Base-by-base conservation (phyloP, 495 filamentous ascomycete species). In the Barbatosphaeria neglecta region DNA sequence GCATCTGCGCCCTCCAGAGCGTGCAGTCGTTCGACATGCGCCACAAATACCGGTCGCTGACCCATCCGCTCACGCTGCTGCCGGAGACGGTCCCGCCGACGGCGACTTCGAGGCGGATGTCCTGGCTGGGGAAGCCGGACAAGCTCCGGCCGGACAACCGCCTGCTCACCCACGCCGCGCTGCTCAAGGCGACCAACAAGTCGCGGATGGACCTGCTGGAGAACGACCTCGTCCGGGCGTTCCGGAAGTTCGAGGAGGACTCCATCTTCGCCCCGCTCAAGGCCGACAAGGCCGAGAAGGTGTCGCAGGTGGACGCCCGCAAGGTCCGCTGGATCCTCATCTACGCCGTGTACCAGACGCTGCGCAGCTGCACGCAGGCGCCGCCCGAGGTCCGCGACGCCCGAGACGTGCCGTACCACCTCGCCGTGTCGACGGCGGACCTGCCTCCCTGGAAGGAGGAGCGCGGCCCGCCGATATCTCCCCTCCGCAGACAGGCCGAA, bases 251-350 rank as follows among this genome's bases (percentile, higher is more conserved):
- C 27, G 72, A 76, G 50, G 68, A 69, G 43, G 64, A 69, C 15
- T 59, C 62, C 6, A 44, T 64, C 35, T 60, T 64, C 38, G 58
- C 52, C 4, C 54, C 60, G 10, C 52, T 50, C 6, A 73, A 66
- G 48, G 48, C 46, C 10, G 63, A 67, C n/a, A 66, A 57, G 24
- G 28, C 49, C 3, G 65, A 73, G 41, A 68, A 62, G 43, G 39
- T 70, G 1, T 67, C 67, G 5, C 67, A 61, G n/a, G 55, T 63
- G 38, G 80, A 82, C 24, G 74, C 75, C 16, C 75, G 80, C 19
- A 80, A 78, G 50, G 73, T 81, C 25, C 78, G 84, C 22, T 89
- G 84, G 84, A 69, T 86, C 5, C 54, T 87, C 33, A 70, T 87
- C 23, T 89, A 89, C 49, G 72, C 76, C 22, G 69, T 77, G 13